phyloP scores from a whole-genome alignment of 2,329 filamentous ascomycete species.

The Dryadomyces sulphureus region DNA sequence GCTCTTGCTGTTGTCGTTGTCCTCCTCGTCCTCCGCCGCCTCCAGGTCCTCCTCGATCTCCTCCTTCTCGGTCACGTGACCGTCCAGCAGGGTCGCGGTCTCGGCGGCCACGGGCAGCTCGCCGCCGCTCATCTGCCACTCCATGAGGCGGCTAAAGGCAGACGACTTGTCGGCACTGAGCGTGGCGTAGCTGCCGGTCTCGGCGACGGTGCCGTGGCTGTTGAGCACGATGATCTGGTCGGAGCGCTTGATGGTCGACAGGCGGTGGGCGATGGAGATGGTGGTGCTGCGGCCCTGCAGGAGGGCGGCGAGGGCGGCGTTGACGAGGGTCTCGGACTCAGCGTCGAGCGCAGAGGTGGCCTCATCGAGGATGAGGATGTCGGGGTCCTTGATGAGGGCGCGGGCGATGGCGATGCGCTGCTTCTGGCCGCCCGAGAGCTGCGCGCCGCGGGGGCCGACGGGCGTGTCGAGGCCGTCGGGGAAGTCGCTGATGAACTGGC shows the following conservation, averaged over 20 bases:
- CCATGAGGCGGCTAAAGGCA: constrained; percentile 91
- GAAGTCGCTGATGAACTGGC: constrained; percentile 91
- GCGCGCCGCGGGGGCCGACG: constrained; percentile 81
- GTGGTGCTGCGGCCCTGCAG: constrained; percentile 85
- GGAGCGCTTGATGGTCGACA: constrained; percentile 91
- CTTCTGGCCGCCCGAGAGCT: constrained; percentile 92
- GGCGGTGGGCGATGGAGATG: constrained; percentile 89
- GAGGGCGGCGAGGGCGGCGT: constrained; percentile 69
- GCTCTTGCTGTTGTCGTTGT: background rate
- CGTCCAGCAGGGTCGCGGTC: constrained; percentile 17
- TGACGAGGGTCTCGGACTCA: constrained; percentile 92
- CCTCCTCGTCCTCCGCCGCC: constrained; percentile 11
- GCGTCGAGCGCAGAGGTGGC: constrained; percentile 91
- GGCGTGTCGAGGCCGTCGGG: constrained; percentile 90
- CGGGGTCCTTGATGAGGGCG: constrained; percentile 85
- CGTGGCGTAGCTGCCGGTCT: constrained; percentile 71
- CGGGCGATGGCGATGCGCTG: constrained; percentile 95
- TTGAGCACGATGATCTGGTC: constrained; percentile 89
- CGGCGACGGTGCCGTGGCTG: constrained; percentile 74
- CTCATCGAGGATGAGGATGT: constrained; percentile 94
- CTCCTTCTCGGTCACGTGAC: constrained; percentile 34
- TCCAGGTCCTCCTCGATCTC: constrained; percentile 35
- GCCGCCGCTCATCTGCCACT: constrained; percentile 91
- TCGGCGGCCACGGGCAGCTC: constrained; percentile 32
- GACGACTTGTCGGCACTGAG: constrained; percentile 60